Base-by-base conservation (phyloP, 2,329 filamentous ascomycete genomes). In the Epichloe festucae region DNA sequence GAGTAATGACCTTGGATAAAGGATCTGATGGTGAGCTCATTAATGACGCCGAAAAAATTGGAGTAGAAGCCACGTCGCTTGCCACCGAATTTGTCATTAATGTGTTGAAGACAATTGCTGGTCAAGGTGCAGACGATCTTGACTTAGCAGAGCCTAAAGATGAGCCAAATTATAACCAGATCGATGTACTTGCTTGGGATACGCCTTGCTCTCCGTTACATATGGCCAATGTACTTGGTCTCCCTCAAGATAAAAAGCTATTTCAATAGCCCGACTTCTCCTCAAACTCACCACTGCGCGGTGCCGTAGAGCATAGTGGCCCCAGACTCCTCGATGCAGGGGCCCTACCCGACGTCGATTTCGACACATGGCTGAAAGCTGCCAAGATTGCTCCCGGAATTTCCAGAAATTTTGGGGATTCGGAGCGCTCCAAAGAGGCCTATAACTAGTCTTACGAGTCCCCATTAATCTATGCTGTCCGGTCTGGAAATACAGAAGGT, bases 121-220 rank as follows among this genome's bases (percentile, higher is more conserved):
- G 61, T n/a, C 55, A 41, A 15, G 23, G 10, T 54, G 58, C 60
- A 0, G 60, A 65, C 1, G 68, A 74, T 34, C 70, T 75, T 1
- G 67, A 74, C 1, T 70, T 73, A 1, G 77, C 82, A 5, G 78
- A 81, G 6, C 60, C 60, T 7, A 74, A 1, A 1, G 75, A 84
- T 10, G 84, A 86, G 19, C 87, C 87, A 1, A 87, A 95, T 65
- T 77, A 90, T 49, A 91, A 86, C 63, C 81, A 93, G 57, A 75
- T 90, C 54, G 83, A 94, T 57, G 77, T 85, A 1, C 63, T 86
- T n/a, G 80, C 87, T 1, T 95, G 89, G 89, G 88, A 94, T 59
- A 77, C 75, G 5, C 80, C 82, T 4, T 79, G 81, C 52, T 85
- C 84, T 12, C 81, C 89, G 1, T 73, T 94, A 5, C 89, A 95